phyloP scores from a whole-genome alignment of 805 yeast genomes.

The Candida sphagnicola region DNA sequence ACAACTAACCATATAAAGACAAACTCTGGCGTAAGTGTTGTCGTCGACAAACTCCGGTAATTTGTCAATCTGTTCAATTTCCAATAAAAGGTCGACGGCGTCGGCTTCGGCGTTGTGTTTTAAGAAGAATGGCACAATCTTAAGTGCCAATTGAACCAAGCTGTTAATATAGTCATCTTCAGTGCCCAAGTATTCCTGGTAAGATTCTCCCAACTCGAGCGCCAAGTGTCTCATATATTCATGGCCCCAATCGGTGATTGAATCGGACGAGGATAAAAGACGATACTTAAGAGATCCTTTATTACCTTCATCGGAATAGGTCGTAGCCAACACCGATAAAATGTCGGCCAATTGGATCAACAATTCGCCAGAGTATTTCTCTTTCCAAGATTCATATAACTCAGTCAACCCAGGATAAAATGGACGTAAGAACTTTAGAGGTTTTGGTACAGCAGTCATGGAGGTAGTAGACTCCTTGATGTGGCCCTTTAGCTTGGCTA shows the following conservation, averaged over 20 bases:
- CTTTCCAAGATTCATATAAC: slow-evolving; percentile 63
- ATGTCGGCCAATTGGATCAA: slow-evolving; percentile 75
- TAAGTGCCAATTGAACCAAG: slow-evolving; percentile 62
- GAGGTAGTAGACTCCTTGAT: slow-evolving; percentile 94
- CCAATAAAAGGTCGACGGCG: slow-evolving; percentile 90
- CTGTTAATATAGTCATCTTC: slow-evolving; percentile 34
- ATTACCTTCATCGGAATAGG: slow-evolving; percentile 77
- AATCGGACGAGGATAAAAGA: slow-evolving; percentile 47
- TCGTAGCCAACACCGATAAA: slow-evolving; percentile 91
- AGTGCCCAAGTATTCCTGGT: slow-evolving; percentile 45
- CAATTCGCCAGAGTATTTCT: slow-evolving; percentile 30
- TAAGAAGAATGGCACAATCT: slow-evolving; percentile 83
- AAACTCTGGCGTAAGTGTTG: slow-evolving; percentile 80
- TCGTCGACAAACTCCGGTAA: slow-evolving; percentile 82
- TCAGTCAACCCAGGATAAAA: slow-evolving; percentile 67
- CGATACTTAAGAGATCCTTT: slow-evolving; percentile 80
- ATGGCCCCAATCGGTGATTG: slow-evolving; percentile 92
- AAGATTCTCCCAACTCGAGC: slow-evolving; percentile 88
- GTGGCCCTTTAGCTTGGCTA: slow-evolving; percentile 66
- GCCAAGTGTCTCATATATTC: slow-evolving; percentile 96
- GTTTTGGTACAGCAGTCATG: slow-evolving; percentile 99
- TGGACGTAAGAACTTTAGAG: slow-evolving; percentile 91
- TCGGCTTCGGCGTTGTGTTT: slow-evolving; percentile 98
- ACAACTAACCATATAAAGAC: slow-evolving; percentile 91
- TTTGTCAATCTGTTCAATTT: slow-evolving; percentile 82